These are phyloP conservation scores for Paracoccidioides lutzii DNA, from an alignment of 2,329 filamentous ascomycete genomes.

Conservation along the genomic window DNA sequence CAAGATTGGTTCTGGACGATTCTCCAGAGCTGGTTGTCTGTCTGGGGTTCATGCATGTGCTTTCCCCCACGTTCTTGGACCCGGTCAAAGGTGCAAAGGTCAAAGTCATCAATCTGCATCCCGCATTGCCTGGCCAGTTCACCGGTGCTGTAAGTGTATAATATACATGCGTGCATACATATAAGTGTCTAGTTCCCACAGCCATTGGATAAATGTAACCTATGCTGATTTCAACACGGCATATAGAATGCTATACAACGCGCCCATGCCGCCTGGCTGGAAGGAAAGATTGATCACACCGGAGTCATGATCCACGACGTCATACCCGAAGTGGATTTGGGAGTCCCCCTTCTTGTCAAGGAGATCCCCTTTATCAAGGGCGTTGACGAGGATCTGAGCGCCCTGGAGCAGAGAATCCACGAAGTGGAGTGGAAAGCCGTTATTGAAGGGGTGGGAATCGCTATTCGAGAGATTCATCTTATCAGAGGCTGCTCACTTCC, in stretches of 20 bases:
- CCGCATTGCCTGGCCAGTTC: constrained; percentile 59
- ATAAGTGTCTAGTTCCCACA: background rate
- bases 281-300: constrained; percentile 52
- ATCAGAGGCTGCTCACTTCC: background rate
- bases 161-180: background rate
- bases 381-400: constrained; percentile 50
- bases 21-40: constrained; percentile 64
- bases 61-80: constrained; percentile 55
- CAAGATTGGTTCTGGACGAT: constrained; percentile 51
- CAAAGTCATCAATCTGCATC: constrained; percentile 71
- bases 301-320: constrained; percentile 89
- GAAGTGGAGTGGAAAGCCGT: constrained; percentile 63
- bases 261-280: constrained; percentile 60
- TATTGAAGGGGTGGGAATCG: constrained; percentile 50
- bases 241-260: constrained; percentile 55
- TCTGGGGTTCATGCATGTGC: constrained; percentile 79
- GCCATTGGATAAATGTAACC: background rate
- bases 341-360: constrained; percentile 55
- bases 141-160: constrained; percentile 49
- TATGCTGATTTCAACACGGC: background rate
- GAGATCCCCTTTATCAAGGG: constrained; percentile 53
- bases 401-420: constrained; percentile 62
- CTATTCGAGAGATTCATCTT: constrained; percentile 20
- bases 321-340: constrained; percentile 65
- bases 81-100: constrained; percentile 51